These are phyloP conservation scores for Colletotrichum agaves DNA, from an alignment of 2,329 filamentous ascomycete species.

Conservation along the genomic window DNA sequence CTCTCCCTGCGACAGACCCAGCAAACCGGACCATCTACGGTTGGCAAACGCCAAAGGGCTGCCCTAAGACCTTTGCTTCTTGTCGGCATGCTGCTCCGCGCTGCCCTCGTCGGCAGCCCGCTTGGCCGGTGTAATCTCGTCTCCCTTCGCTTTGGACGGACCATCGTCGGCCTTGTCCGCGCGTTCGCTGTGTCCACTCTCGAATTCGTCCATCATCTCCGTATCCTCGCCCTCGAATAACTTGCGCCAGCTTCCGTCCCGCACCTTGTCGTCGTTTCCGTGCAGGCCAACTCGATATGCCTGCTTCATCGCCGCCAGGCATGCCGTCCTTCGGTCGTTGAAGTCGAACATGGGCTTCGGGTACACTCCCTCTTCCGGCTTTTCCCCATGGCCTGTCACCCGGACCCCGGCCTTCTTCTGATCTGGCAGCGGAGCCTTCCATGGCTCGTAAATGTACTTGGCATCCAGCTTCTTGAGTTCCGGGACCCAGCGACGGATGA, in stretches of 20 bases:
- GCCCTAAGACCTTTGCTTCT: constrained; percentile 24
- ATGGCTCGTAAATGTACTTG: constrained; percentile 84
- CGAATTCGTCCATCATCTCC: constrained; percentile 53
- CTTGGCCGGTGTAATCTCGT: constrained; percentile 37
- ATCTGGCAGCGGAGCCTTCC: constrained; percentile 76
- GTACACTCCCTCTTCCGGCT: constrained; percentile 63
- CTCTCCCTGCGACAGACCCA: no score
- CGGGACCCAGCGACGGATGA: constrained; percentile 74
- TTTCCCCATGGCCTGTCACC: constrained; percentile 64
- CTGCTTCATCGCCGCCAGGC: constrained; percentile 75
- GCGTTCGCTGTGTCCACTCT: constrained; percentile 48
- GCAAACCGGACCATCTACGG: not conserved
- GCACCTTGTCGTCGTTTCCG: constrained; percentile 70
- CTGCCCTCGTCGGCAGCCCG: constrained; percentile 35
- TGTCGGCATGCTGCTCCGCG: constrained; percentile 36
- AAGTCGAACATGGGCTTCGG: constrained; percentile 86
- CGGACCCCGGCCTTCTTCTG: constrained; percentile 75
- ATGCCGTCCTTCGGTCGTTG: constrained; percentile 67
- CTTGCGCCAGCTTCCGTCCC: constrained; percentile 67
- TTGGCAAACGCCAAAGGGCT: not conserved
- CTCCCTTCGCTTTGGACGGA: constrained; percentile 13
- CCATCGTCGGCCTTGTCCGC: constrained; percentile 44
- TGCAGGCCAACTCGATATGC: constrained; percentile 74
- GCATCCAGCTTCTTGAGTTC: constrained; percentile 70
- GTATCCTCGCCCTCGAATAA: constrained; percentile 54